phyloP scores from a whole-genome alignment of 768 basidiomycete species.

The Russula foetens region DNA sequence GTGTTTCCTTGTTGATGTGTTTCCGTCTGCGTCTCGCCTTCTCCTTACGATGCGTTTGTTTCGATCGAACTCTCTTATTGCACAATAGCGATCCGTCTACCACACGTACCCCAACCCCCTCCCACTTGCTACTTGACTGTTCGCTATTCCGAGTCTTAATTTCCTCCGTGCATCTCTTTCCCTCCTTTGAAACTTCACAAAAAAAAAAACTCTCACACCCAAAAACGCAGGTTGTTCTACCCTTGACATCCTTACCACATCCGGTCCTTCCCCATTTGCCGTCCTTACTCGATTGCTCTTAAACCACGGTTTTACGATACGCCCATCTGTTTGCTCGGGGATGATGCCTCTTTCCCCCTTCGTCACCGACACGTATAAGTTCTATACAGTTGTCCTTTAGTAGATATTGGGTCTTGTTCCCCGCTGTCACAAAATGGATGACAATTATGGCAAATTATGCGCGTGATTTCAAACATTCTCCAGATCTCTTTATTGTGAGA shows the following conservation, averaged over 20 bases:
- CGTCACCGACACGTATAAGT: conserved; percentile 4
- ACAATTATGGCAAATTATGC: conserved; percentile 14
- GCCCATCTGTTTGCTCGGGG: not conserved
- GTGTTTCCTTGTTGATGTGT: conserved; percentile 3
- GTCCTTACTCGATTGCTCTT: conserved; percentile 18
- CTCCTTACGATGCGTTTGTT: conserved; percentile 3
- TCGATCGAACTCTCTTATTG: conserved; percentile 4
- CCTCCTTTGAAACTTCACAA: conserved; percentile 8
- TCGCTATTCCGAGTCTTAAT: conserved; percentile 3
- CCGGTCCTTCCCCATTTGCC: conserved; percentile 17
- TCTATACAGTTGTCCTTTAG: conserved; percentile 9
- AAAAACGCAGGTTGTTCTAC: conserved; percentile 9
- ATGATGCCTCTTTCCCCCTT: not conserved
- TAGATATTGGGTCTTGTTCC: not conserved
- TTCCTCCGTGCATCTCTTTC: not conserved
- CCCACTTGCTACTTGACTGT: conserved; percentile 5
- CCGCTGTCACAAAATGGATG: conserved; percentile 8
- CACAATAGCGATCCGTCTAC: conserved; percentile 6
- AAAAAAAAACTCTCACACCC: not conserved
- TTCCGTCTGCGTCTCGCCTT: conserved; percentile 6
- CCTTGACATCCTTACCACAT: conserved; percentile 8
- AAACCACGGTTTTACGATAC: conserved; percentile 13
- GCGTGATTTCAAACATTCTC: not conserved
- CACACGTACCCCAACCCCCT: not conserved
- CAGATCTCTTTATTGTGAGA: not conserved